Conservation (phyloP, 352 stramenopile genomes). For the Globisporangium orthogonon region DNA sequence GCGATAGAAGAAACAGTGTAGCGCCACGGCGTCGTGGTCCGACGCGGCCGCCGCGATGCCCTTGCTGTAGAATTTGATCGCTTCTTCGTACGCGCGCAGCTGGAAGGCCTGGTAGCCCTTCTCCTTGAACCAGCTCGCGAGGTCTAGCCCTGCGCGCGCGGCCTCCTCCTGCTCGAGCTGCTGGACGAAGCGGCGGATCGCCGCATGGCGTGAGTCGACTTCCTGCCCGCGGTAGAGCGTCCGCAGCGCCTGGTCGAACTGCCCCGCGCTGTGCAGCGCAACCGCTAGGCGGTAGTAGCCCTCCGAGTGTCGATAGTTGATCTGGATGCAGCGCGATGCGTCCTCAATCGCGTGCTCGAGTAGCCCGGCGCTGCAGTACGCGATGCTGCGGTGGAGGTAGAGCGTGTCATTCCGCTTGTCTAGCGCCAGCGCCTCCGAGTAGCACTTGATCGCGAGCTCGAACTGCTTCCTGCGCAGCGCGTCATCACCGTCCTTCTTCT, state of each 20-base stretch:
- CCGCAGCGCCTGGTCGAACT: constrained; percentile 45
- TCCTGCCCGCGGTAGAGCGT: constrained; percentile 49
- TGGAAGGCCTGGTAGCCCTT: constrained; percentile 92
- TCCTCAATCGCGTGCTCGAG: constrained; percentile 42
- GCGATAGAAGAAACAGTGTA: constrained; percentile 55
- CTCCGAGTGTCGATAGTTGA: constrained; percentile 54
- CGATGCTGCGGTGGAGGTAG: constrained; percentile 48
- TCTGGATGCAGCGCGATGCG: constrained; percentile 45
- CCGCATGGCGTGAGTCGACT: constrained; percentile 33
- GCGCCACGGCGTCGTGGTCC: constrained; percentile 43
- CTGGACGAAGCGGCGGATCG: constrained; percentile 36
- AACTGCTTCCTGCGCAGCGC: constrained; percentile 49
- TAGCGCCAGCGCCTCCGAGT: constrained; percentile 40
- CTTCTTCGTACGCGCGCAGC: constrained; percentile 76
- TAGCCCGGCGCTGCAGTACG: constrained; percentile 24
- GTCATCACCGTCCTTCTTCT: constrained; percentile 34
- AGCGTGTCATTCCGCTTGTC: constrained; percentile 47
- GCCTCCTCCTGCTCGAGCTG: constrained; percentile 43
- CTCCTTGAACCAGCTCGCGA: constrained; percentile 46
- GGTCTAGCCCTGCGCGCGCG: constrained; percentile 21
- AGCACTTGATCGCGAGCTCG: constrained; percentile 32
- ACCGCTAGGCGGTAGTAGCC: constrained; percentile 50
- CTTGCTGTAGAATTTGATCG: constrained; percentile 91
- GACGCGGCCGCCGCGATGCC: constrained; percentile 56
- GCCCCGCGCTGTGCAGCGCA: constrained; percentile 30